Evolutionary conservation across 352 stramenopile species (phyloP).

Genomic region (Detonula confervacea): DNA sequence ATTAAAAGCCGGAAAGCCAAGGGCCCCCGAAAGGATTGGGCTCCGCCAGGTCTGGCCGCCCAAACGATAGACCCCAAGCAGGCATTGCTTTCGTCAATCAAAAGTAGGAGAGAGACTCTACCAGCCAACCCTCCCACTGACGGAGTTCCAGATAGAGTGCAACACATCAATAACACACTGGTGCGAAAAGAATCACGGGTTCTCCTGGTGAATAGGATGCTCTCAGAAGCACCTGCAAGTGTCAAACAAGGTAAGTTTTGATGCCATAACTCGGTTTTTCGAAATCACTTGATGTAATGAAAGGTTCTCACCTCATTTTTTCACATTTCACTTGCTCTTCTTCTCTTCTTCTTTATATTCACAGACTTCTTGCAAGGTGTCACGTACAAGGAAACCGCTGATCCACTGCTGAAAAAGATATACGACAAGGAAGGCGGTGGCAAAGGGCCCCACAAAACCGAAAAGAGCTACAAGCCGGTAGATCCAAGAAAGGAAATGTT

Average conservation of each 20-base stretch:
- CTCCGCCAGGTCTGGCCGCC: background rate
- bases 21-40: background rate
- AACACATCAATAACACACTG: constrained; percentile 37
- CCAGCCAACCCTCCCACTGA: constrained; percentile 19
- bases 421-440: constrained; percentile 68
- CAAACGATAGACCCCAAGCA: constrained; percentile 25
- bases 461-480: constrained; percentile 22
- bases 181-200: constrained; percentile 66
- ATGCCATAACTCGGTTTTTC: background rate
- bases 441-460: constrained; percentile 1
- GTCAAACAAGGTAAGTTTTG: constrained; percentile 58
- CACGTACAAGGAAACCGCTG: constrained; percentile 61
- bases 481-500: constrained; percentile 41
- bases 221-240: constrained; percentile 67
- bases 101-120: constrained; percentile 33
- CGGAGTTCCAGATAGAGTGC: constrained; percentile 34
- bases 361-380: constrained; percentile 75
- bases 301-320: too few species aligned
- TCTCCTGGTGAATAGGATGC: constrained; percentile 79
- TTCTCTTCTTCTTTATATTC: background rate
- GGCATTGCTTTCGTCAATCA: constrained; percentile 42
- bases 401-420: constrained; percentile 72
- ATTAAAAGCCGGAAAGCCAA: background rate
- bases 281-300: background rate
- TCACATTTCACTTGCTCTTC: background rate